Conservation (phyloP, 495 filamentous ascomycete genomes). For the Lepraria neglecta region DNA sequence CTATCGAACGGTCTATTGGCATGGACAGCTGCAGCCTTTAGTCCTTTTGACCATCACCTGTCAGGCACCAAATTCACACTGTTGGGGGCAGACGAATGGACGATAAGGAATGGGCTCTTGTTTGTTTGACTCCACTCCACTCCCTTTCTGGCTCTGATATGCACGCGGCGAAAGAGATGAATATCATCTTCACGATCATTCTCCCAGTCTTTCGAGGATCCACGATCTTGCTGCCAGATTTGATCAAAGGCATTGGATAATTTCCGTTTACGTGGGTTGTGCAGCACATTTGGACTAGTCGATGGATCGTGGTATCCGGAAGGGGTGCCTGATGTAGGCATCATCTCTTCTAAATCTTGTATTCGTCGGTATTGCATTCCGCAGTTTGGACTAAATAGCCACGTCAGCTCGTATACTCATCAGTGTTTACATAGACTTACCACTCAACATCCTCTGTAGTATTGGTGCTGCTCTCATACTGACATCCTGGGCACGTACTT, state of each 20-base stretch:
- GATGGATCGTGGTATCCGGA: background rate
- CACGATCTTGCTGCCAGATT: background rate
- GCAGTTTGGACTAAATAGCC: background rate
- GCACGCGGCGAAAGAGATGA: background rate
- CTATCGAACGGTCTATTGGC: background rate
- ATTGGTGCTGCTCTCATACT: background rate
- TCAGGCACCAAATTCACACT: no score
- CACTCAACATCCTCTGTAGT: background rate
- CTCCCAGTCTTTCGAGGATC: background rate
- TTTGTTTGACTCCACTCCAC: background rate
- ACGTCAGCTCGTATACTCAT: background rate
- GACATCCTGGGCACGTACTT: conserved; percentile 3
- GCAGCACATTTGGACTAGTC: background rate
- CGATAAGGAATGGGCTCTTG: background rate
- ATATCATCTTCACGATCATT: background rate
- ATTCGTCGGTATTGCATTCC: conserved; percentile 1
- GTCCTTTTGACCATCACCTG: no score
- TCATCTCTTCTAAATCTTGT: background rate
- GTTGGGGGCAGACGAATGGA: no score
- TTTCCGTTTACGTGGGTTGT: background rate
- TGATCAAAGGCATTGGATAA: background rate
- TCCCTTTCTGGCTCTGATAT: background rate
- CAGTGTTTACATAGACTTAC: background rate
- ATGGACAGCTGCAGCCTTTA: background rate
- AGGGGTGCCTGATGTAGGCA: background rate